Evolutionary conservation across 257 asterid species (phyloP).

Genomic region (Plectranthus barbatus): DNA sequence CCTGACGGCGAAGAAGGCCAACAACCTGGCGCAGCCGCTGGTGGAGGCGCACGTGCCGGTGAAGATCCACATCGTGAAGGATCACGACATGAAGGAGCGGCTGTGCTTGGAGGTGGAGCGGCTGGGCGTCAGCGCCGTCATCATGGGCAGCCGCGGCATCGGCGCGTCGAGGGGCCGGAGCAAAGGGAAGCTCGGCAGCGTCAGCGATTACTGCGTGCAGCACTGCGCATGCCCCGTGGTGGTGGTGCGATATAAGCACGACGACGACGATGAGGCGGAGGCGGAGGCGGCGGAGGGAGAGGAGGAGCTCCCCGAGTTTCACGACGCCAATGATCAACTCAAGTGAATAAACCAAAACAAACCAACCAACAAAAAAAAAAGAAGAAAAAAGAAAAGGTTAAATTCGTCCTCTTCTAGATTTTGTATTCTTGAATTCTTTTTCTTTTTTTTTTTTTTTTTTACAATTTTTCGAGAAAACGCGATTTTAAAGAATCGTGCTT

Average conservation of each 20-base stretch:
- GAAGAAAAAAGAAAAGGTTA: too few relatives aligned
- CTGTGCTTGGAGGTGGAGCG: conserved; percentile 63
- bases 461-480: too few relatives aligned
- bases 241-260: conserved; percentile 39
- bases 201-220: too few relatives aligned
- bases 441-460: too few relatives aligned
- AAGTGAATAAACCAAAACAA: too few relatives aligned
- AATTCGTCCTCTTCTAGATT: too few relatives aligned
- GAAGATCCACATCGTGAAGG: conserved; percentile 58
- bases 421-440: too few relatives aligned
- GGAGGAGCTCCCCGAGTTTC: conserved; percentile 7
- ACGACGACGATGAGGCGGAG: neutral
- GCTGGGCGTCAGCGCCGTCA: conserved; percentile 55
- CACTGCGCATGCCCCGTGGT: conserved; percentile 67
- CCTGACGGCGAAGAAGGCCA: conserved; percentile 39
- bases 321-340: conserved; percentile 21
- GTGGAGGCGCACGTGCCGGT: conserved; percentile 47
- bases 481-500: too few relatives aligned
- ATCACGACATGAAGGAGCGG: conserved; percentile 67
- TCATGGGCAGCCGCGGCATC: conserved; percentile 64
- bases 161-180: conserved; percentile 34
- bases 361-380: too few relatives aligned
- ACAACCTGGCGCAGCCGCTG: conserved; percentile 46
- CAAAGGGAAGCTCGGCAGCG: conserved; percentile 54
- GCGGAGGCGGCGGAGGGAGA: neutral